A percentile compares a stretch with the other conserved stretches of the same genome.
Evolutionary conservation across 2,329 filamentous ascomycete species (phyloP).

Genomic region (Fusarium avenaceum): DNA sequence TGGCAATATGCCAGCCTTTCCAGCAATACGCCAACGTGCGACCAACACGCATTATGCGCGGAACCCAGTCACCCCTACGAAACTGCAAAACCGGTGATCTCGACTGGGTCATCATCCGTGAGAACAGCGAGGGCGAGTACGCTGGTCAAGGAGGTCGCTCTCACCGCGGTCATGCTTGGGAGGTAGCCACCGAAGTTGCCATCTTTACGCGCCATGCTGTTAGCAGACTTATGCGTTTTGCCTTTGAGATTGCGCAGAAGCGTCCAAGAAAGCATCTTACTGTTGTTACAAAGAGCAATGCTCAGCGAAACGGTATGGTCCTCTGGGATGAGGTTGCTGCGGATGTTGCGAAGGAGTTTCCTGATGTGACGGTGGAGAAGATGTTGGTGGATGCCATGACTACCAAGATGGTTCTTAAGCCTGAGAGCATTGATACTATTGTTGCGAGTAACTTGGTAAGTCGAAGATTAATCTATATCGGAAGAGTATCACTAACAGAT

Average conservation of each 20-base stretch:
- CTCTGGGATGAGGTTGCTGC: slow-evolving; percentile 75
- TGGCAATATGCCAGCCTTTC: slow-evolving; percentile 73
- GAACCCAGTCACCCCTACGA: slow-evolving; percentile 68
- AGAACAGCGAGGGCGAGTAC: slow-evolving; percentile 77
- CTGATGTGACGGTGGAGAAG: slow-evolving; percentile 72
- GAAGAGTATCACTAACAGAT: background rate
- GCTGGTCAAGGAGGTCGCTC: slow-evolving; percentile 74
- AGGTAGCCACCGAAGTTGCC: slow-evolving; percentile 71
- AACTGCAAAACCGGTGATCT: slow-evolving; percentile 67
- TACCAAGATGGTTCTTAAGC: slow-evolving; percentile 72
- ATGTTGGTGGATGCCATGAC: slow-evolving; percentile 78
- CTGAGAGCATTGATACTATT: slow-evolving; percentile 71
- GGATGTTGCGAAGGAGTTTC: slow-evolving; percentile 68
- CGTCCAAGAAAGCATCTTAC: slow-evolving; percentile 70
- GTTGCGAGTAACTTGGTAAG: slow-evolving; percentile 70
- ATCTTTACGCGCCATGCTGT: slow-evolving; percentile 73
- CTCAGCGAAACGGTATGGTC: slow-evolving; percentile 76
- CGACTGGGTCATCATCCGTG: slow-evolving; percentile 76
- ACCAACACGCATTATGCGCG: slow-evolving; percentile 71
- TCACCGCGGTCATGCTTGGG: slow-evolving; percentile 70
- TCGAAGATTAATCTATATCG: accelerated
- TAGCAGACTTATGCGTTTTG: slow-evolving; percentile 72
- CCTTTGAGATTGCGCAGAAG: slow-evolving; percentile 71
- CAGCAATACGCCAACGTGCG: slow-evolving; percentile 77
- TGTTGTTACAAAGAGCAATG: slow-evolving; percentile 75